These are phyloP conservation scores for Vachellia collinsii DNA, from an alignment of 306 rosid genomes.

Conservation along the genomic window DNA sequence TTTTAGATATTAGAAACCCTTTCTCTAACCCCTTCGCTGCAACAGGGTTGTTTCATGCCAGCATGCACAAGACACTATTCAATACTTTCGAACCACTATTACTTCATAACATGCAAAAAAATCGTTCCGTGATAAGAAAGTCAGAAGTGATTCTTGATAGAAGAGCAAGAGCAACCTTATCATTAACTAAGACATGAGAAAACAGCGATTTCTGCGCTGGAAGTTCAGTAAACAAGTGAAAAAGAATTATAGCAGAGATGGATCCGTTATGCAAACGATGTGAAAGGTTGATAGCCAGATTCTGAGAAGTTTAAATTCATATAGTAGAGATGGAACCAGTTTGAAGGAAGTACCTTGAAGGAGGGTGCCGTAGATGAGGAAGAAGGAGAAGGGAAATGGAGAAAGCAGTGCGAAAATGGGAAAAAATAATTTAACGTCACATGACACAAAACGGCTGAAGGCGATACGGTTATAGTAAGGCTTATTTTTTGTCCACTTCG, in stretches of 20 bases:
- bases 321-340: not conserved
- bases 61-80: not conserved
- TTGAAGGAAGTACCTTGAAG: slow-evolving; percentile 37
- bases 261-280: not conserved
- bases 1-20: not conserved
- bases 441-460: not conserved
- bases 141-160: not conserved
- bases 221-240: not conserved
- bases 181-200: not conserved
- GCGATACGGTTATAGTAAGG: not conserved
- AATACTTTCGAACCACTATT: not conserved
- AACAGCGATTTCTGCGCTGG: not conserved
- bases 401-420: slow-evolving; percentile 23
- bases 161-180: slow-evolving; percentile 11
- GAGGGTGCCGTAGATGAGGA: slow-evolving; percentile 22
- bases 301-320: not conserved
- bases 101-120: not conserved
- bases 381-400: slow-evolving; percentile 7
- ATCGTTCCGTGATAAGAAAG: not conserved
- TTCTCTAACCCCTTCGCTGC: slow-evolving; percentile 2
- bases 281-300: not conserved
- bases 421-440: not conserved
- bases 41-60: slow-evolving; percentile 3
- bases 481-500: not conserved
- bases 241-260: not conserved